Conservation (phyloP, 2,329 filamentous ascomycete species). For the Ophiocordyceps camponoti-saundersi region DNA sequence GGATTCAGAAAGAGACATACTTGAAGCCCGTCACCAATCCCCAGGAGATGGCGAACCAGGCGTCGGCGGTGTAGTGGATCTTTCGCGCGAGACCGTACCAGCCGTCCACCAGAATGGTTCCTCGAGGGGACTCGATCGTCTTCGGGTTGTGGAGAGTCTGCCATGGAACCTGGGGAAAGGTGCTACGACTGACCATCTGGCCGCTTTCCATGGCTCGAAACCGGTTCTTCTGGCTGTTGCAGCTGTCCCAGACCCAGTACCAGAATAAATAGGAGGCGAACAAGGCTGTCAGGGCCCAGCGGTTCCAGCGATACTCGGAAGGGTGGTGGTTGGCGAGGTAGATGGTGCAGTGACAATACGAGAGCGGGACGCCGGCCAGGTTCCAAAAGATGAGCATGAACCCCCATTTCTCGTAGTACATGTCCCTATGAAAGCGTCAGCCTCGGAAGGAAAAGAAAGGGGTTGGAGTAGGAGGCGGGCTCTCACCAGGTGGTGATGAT, state of each 20-base stretch:
- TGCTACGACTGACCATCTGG: constrained; percentile 50
- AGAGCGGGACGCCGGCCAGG: constrained; percentile 75
- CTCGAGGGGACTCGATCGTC: constrained; percentile 54
- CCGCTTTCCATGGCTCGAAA: constrained; percentile 71
- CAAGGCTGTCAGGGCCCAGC: constrained; percentile 44
- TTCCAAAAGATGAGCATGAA: constrained; percentile 99
- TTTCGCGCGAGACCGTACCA: constrained; percentile 68
- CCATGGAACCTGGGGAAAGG: constrained; percentile 86
- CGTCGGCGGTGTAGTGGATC: constrained; percentile 32
- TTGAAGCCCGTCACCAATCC: constrained; percentile 33
- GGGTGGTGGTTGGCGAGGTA: constrained; percentile 76
- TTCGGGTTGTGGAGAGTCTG: constrained; percentile 67
- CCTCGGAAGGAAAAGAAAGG: neutral
- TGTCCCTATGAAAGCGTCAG: constrained; percentile 37
- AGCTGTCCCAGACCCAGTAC: constrained; percentile 87
- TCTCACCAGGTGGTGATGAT: constrained; percentile 66
- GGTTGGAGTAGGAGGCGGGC: neutral
- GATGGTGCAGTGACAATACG: constrained; percentile 86
- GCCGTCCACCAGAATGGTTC: constrained; percentile 66
- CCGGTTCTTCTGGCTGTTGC: constrained; percentile 86
- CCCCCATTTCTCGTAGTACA: constrained; percentile 94
- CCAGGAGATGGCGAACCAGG: constrained; percentile 32
- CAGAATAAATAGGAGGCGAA: constrained; percentile 61
- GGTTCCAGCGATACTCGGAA: constrained; percentile 60
- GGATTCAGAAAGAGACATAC: constrained; percentile 7